Conservation (phyloP, 495 filamentous ascomycete species). For the Baudoinia panamericana region DNA sequence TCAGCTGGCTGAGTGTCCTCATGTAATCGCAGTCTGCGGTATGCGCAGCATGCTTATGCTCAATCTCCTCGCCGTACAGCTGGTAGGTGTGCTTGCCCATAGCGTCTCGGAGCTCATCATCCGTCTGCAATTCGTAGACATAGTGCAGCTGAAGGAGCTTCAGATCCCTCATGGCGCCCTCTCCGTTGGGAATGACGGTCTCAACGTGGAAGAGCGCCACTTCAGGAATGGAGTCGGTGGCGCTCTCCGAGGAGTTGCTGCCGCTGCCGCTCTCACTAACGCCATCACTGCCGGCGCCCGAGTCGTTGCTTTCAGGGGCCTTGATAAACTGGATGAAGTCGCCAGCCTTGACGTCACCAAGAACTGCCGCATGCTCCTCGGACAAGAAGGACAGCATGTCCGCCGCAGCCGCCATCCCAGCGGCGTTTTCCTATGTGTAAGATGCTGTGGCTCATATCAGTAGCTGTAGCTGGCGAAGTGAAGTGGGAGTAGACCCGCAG, state of each 20-base stretch:
- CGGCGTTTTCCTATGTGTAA: neutral
- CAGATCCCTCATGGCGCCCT: too few species aligned
- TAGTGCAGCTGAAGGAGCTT: too few species aligned
- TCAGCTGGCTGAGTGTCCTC: neutral
- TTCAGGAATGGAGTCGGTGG: too few species aligned
- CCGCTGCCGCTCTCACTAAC: neutral
- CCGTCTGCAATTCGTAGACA: too few species aligned
- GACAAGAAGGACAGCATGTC: neutral
- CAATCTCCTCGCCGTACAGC: neutral
- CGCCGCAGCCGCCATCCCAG: neutral
- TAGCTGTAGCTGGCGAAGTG: too few species aligned
- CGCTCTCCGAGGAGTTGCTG: too few species aligned
- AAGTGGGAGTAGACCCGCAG: too few species aligned
- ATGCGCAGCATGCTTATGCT: neutral
- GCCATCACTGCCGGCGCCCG: neutral
- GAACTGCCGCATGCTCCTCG: neutral
- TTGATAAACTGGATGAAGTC: conserved; percentile 4
- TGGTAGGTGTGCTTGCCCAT: conserved; percentile 1
- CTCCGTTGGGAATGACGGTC: too few species aligned
- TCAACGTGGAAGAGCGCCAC: too few species aligned
- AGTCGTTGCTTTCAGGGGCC: neutral
- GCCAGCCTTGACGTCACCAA: conserved; percentile 6
- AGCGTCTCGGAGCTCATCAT: too few species aligned
- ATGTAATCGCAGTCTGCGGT: neutral
- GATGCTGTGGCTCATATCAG: neutral